Evolutionary conservation across 306 rosid genomes (phyloP), one percentile per base, ranked within the genome.

Genomic region (Vigna reflexopilosa): DNA sequence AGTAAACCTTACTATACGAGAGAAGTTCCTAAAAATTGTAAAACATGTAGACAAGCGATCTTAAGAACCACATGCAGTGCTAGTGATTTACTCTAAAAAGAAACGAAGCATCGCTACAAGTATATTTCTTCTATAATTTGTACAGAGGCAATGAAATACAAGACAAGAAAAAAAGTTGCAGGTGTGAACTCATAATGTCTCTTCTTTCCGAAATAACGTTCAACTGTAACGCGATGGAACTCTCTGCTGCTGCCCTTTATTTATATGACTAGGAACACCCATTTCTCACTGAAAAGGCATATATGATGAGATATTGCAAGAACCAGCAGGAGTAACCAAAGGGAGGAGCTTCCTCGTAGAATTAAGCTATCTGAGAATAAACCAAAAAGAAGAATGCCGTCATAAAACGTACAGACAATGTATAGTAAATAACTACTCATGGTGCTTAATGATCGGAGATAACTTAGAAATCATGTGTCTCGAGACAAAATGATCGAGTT

Each of bases 281-380:
- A 5, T n/a, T 22, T 67, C 45, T 42, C 63, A 36, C 56, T 17
- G 2, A 77, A 61, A 26, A 42, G 34, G 36, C 38, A 34, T 34
- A 51, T 13, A 48, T 12, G 11, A 50, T 57, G 56, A 68, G 52
- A 55, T 44, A 63, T 26, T 47, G 34, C 74, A 15, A 80, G 56
- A 56, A 51, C 50, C 71, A 79, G 56, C 64, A 74, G 17, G 24
- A 78, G 62, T 63, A 69, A 38, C 84, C 85, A 78, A 69, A 49
- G 10, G 30, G 69, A 74, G 30, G 69, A 74, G 34, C 64, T 64
- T 66, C 82, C 80, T 74, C 22, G 85, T 32, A 56, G 13, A 58
- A 58, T 69, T 2, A 81, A 77, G 80, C 84, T 34, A 80, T 69
- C 91, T 88, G 93, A 50, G 38, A 49, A 73, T 20, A 42, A 42